Conservation (phyloP, 306 rosid species). For the Malus asiatica region DNA sequence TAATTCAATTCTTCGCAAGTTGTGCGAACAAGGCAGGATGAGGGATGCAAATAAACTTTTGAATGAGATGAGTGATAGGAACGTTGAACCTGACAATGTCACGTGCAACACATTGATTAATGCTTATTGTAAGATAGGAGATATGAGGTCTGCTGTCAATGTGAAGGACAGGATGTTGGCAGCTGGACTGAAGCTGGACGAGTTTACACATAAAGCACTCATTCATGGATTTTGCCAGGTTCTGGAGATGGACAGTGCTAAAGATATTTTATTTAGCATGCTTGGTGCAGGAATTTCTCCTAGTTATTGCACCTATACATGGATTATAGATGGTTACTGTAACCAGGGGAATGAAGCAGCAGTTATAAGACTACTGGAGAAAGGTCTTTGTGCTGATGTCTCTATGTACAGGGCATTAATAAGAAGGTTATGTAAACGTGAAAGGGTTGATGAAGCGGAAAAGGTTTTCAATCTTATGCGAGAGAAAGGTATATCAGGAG, state of each 20-base stretch:
- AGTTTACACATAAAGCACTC: conserved; percentile 68
- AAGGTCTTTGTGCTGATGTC: conserved; percentile 53
- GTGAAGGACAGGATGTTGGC: conserved; percentile 73
- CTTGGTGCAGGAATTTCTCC: conserved; percentile 61
- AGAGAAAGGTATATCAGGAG: conserved; percentile 48
- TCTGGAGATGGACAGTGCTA: conserved; percentile 51
- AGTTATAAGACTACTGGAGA: conserved; percentile 45
- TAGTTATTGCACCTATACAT: conserved; percentile 56
- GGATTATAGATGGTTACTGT: conserved; percentile 73
- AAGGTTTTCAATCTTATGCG: conserved; percentile 48
- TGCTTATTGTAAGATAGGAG: conserved; percentile 81
- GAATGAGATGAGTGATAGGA: conserved; percentile 71
- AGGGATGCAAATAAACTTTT: conserved; percentile 75
- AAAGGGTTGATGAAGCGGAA: conserved; percentile 51
- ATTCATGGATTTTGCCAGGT: conserved; percentile 72
- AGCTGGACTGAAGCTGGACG: conserved; percentile 64
- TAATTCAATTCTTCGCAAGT: conserved; percentile 68
- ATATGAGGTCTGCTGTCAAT: conserved; percentile 64
- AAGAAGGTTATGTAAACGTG: conserved; percentile 66
- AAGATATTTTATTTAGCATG: conserved; percentile 56
- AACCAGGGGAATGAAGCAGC: conserved; percentile 47
- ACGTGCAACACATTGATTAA: conserved; percentile 88
- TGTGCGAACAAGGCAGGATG: conserved; percentile 74
- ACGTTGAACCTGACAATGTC: conserved; percentile 65
- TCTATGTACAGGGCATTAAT: conserved; percentile 74